These are phyloP conservation scores for Begonia loranthoides DNA, from an alignment of 306 rosid species.

Conservation along the genomic window DNA sequence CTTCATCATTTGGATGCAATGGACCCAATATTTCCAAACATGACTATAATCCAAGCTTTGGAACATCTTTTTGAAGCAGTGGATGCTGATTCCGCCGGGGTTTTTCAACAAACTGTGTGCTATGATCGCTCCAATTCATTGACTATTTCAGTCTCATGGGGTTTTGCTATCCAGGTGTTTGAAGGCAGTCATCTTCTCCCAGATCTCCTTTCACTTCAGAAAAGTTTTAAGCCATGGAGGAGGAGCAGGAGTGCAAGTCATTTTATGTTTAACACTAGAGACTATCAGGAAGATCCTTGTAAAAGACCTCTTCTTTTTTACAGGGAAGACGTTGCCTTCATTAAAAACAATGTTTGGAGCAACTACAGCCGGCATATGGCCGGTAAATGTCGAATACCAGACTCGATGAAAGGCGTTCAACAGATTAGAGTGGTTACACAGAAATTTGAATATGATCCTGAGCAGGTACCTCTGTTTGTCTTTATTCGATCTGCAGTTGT, in stretches of 20 bases:
- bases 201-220: slow-evolving; percentile 49
- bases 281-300: slow-evolving; percentile 57
- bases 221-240: slow-evolving; percentile 67
- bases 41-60: slow-evolving; percentile 51
- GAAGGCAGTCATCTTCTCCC: slow-evolving; percentile 63
- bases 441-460: slow-evolving; percentile 44
- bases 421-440: slow-evolving; percentile 37
- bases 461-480: slow-evolving; percentile 34
- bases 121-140: slow-evolving; percentile 45
- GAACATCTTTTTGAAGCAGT: slow-evolving; percentile 56
- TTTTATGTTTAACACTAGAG: slow-evolving; percentile 50
- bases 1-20: slow-evolving; percentile 81
- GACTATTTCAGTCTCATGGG: slow-evolving; percentile 85
- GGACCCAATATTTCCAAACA: slow-evolving; percentile 64
- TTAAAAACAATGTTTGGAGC: slow-evolving; percentile 36
- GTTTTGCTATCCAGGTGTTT: slow-evolving; percentile 54
- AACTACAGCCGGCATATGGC: slow-evolving; percentile 33
- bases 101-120: slow-evolving; percentile 78
- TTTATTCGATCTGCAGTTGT: no score
- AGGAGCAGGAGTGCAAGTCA: slow-evolving; percentile 36
- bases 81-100: slow-evolving; percentile 57
- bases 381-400: slow-evolving; percentile 29
- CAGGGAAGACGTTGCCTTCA: slow-evolving; percentile 30
- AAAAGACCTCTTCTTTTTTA: slow-evolving; percentile 43
- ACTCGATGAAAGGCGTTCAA: slow-evolving; percentile 25